Evolutionary conservation across 345 rosid genomes (phyloP).

Genomic region (Eucalyptus curtisii): DNA sequence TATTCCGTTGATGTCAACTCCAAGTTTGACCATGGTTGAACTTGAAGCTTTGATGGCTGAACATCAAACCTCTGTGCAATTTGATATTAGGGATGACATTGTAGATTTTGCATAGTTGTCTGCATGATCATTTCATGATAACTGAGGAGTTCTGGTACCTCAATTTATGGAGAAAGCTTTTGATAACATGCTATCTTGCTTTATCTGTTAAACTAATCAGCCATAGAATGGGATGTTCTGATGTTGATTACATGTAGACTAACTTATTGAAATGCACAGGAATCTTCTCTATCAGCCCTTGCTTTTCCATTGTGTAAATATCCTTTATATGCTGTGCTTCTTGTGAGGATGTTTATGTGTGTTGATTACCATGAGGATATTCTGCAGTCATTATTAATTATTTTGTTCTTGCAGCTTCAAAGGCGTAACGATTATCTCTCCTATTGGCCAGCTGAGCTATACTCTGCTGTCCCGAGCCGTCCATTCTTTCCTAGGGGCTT

Average conservation of each 20-base stretch:
- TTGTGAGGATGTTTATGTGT: neutral
- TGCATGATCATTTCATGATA: neutral
- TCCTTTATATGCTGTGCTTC: neutral
- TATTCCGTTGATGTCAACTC: neutral
- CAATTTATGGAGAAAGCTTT: neutral
- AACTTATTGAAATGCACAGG: neutral
- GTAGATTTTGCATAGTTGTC: neutral
- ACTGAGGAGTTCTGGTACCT: neutral
- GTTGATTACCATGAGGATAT: neutral
- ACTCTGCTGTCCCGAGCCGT: slow-evolving; percentile 93
- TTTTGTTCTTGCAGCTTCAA: slow-evolving; percentile 30
- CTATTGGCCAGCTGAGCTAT: slow-evolving; percentile 95
- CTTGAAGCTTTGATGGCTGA: neutral
- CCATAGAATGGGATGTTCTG: neutral
- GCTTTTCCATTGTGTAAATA: neutral
- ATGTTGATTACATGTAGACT: neutral
- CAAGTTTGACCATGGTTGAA: neutral
- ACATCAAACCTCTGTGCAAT: neutral
- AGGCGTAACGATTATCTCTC: slow-evolving; percentile 33
- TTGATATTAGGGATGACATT: neutral
- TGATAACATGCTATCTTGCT: neutral
- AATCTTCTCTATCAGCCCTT: neutral
- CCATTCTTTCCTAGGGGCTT: slow-evolving; percentile 89
- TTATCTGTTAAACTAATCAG: neutral
- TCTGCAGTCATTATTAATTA: neutral